Evolutionary conservation across 2,329 filamentous ascomycete genomes (phyloP), one percentile per base, ranked within the genome.

Genomic region (Ceratocystiopsis minuta): DNA sequence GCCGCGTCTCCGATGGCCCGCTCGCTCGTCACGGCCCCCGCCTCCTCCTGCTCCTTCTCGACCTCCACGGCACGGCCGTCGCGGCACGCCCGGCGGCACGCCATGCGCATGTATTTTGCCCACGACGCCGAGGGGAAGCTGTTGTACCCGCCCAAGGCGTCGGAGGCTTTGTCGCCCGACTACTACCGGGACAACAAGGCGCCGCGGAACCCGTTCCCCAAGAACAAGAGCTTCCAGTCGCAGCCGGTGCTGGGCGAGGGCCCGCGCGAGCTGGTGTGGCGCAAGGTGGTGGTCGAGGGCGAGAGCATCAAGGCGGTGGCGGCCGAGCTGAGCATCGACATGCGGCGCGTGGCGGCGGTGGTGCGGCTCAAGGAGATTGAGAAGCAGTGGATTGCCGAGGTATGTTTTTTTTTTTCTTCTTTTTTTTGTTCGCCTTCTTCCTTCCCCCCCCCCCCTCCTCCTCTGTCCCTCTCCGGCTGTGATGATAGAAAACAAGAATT

Each of bases 361-460:
- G 80, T 93, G 45, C 68, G 87, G 52, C 64, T 95, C 53, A 88
- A 88, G 64, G 76, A 85, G 58, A 67, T 94, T 49, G 85, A 95
- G 64, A 85, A 80, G 63, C 66, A 78, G 50, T 86, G 79, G 83
- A 57, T 70, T 48, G 58, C 66, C 52, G 68, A 87, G 67, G 87
- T 94, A 70, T 69, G 83, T 43, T 38, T 38, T 43, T 47, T 44
- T 15, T 37, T 33, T 43, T 44, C 15, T 37, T 33, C 43, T 41
- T 24, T 28, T 32, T 35, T 14, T 40, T 40, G n/a, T 6, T 18
- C n/a, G 34, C n/a, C 16, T 33, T 20, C 4, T 7, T 4, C 24
- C 6, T 36, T 35, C 28, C 4, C 6, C 2, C 11, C 33, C 11
- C 32, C 17, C 16, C 5, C 37, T n/a, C 20, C 10, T 20, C 15